Evolutionary conservation across 257 asterid genomes (phyloP), one percentile per base, ranked within the genome.

Genomic region (Agastache rugosa): DNA sequence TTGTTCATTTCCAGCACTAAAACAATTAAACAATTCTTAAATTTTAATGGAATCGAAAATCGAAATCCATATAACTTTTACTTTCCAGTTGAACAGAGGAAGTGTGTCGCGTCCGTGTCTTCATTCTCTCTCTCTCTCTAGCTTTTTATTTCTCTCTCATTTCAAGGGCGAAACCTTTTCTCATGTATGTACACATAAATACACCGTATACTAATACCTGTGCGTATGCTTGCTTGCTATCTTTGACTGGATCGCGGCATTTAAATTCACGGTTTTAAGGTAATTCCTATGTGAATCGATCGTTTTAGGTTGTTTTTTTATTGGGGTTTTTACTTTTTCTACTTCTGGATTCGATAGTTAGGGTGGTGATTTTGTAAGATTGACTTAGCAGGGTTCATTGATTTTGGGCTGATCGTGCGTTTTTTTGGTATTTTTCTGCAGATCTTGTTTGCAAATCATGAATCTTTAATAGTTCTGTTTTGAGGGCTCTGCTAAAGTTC

Each of bases 361-460:
- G 45, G 39, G 22, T 35, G n/a, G 7, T 27, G 11, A 1, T 12
- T 63, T 48, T 11, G 6, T 50, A 20, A 11, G 45, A 10, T 56
- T 17, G 55, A 16, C 56, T 61, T 34, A 8, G 58, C 16, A 71
- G 29, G 34, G 29, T 53, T 53, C 25, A 11, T 37, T 51, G 19
- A 6, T 8, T n/a, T 59, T 48, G 67, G 45, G 50, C 23, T 66
- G 51, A 27, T 42, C n/a, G 5, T 41, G 51, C 7, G 10, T 61
- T 15, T 37, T 37, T 35, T 76, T 65, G 68, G 56, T 41, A 44
- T 15, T 69, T 73, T 79, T 27, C 37, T 79, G 81, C 77, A 84
- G 92, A 79, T 84, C 81, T 84, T 69, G 35, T 34, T n/a, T 54
- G 22, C 77, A 64, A 63, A 67, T 59, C 75, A 62, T 34, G 72